phyloP scores from a whole-genome alignment of 78 protist genomes.

The Dictyostelium intermedium region DNA sequence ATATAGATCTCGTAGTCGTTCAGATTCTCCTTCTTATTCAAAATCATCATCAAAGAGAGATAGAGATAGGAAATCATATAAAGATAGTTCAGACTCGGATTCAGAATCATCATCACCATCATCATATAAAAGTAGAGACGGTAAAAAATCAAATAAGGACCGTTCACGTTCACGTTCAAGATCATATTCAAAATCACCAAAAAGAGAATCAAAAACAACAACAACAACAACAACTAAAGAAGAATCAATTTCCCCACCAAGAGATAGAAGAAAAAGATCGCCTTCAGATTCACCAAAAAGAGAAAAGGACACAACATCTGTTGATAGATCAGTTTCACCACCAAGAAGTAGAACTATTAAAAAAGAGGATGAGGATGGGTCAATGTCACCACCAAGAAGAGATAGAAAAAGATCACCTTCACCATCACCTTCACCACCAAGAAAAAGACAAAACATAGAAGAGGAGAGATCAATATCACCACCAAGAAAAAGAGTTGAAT shows the following conservation, averaged over 20 bases:
- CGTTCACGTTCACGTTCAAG: neutral
- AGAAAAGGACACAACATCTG: neutral
- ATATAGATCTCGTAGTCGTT: neutral
- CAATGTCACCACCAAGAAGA: slow-evolving; percentile 7
- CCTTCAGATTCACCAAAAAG: slow-evolving; percentile 25
- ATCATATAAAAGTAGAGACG: neutral
- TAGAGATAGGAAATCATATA: neutral
- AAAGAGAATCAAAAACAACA: neutral
- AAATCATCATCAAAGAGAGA: neutral
- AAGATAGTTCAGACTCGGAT: neutral
- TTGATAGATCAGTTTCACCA: neutral
- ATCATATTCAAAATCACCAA: slow-evolving; percentile 32
- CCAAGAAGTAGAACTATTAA: slow-evolving; percentile 1
- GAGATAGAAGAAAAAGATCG: neutral
- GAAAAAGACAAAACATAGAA: neutral
- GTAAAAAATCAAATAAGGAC: neutral
- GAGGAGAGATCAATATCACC: neutral
- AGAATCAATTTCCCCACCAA: slow-evolving; percentile 2
- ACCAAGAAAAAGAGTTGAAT: neutral
- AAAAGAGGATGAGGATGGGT: neutral
- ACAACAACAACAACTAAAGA: neutral
- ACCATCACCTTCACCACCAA: slow-evolving; percentile 39
- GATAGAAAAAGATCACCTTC: neutral
- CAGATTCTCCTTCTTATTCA: neutral
- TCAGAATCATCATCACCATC: no score